Conservation (phyloP, 78 protist genomes). For the slime mould (Dictyostelium discoideum) region dicty_2.7 NC_007089.4:677001-677500, state of each 20-base stretch:
- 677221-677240: background rate
- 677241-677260: background rate
- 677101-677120: background rate
- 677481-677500: background rate
- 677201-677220: background rate
- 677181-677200: constrained; percentile 47
- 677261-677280: background rate
- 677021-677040: background rate
- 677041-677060: background rate
- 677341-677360: background rate
- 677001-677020: constrained; percentile 17
- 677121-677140: background rate
- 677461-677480: background rate
- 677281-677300: background rate
- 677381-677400: background rate
- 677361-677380: constrained; percentile 23
- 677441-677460: constrained; percentile 3
- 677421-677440: background rate
- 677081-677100: background rate
- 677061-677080: background rate
- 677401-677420: too few relatives aligned
- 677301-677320: background rate
- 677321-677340: background rate
- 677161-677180: background rate
- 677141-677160: background rate